These are phyloP conservation scores for Coniferiporia sulphurascens DNA, from an alignment of 1,284 basidiomycete genomes.

Conservation along the genomic window DNA sequence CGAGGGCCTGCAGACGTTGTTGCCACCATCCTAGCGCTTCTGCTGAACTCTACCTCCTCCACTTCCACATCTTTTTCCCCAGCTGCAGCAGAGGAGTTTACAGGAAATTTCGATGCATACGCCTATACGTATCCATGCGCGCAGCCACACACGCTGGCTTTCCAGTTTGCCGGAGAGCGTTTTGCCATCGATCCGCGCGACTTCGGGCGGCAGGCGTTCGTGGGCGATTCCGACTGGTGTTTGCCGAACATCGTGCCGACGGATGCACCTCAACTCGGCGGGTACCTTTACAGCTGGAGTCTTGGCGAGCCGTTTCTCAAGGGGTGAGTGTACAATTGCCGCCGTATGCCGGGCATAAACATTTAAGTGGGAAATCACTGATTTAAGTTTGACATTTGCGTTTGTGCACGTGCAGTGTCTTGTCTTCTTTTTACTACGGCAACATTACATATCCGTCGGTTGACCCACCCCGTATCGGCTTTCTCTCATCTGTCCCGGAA, in stretches of 20 bases:
- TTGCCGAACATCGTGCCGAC: conserved; percentile 47
- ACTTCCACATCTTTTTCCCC: conserved; percentile 33
- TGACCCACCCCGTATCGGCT: conserved; percentile 65
- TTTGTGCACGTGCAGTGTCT: conserved; percentile 33
- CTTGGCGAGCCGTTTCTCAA: conserved; percentile 40
- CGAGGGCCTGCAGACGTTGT: conserved; percentile 51
- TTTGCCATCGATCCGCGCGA: conserved; percentile 68
- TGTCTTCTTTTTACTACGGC: conserved; percentile 59
- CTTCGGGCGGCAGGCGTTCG: conserved; percentile 37
- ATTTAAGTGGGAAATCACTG: background rate
- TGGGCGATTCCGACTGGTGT: conserved; percentile 39
- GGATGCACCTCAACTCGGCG: conserved; percentile 41
- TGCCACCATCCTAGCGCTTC: conserved; percentile 34
- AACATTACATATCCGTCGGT: conserved; percentile 57
- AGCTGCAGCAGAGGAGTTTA: conserved; percentile 25
- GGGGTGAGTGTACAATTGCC: conserved; percentile 26
- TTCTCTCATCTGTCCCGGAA: conserved; percentile 58
- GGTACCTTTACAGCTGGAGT: conserved; percentile 34
- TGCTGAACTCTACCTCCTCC: conserved; percentile 27
- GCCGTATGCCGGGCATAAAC: background rate
- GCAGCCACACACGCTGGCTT: conserved; percentile 49
- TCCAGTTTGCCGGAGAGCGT: conserved; percentile 55
- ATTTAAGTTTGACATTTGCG: background rate
- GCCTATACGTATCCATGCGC: conserved; percentile 34
- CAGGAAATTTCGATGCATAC: background rate